Base-by-base conservation (phyloP, 148 eudicot species). In the Dianthus caryophyllus region DNA sequence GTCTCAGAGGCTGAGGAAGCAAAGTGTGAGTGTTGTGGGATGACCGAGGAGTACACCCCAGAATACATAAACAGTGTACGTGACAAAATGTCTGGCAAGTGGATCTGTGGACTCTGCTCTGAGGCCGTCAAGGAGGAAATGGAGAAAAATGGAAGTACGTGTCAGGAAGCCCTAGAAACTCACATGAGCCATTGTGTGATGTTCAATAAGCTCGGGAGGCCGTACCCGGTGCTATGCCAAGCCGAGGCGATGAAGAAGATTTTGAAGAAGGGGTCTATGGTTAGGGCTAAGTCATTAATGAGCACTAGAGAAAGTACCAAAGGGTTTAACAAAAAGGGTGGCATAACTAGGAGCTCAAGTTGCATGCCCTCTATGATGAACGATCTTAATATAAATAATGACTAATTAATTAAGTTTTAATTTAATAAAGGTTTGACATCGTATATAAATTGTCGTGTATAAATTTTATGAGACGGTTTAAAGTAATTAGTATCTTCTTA, bases 1-100 rank as follows among this genome's bases (percentile, higher is more conserved):
- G 80, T 89, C 39, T 81, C 89, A 0, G 96, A 87, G 49, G 85
- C 82, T 1, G 87, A 82, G 48, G 81, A 85, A 15, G 90, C 86
- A 10, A 90, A 81, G 66, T 90, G 97, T 43, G 97, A 90, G 76
- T 90, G 97, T 65, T 90, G 97, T 67, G 93, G 88, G 36, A 87
- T 90, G 97, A 70, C 75, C 9, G 97, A 90, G 64, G 97, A 90
- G 79, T 90, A 82, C 81, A 90, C 97, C 0, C 83, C 79, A 0
- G 87, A 82, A 76, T 87, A 90, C 77, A 73, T 87, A 68, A 78
- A 68, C 26, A 63, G 60, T 29, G 83, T 87, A 11, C 78, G 84
- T 2, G 81, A 75, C 17, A 82, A 75, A 73, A 80, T 78, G 68
- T 65, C 47, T 0, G 88, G 94, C 17, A 87, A 82, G 75, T 87